Percentiles rank a stretch among this genome's conserved stretches.
Evolutionary conservation across 2,329 filamentous ascomycete species (phyloP).

Genomic region (Rosellinia necatrix): DNA sequence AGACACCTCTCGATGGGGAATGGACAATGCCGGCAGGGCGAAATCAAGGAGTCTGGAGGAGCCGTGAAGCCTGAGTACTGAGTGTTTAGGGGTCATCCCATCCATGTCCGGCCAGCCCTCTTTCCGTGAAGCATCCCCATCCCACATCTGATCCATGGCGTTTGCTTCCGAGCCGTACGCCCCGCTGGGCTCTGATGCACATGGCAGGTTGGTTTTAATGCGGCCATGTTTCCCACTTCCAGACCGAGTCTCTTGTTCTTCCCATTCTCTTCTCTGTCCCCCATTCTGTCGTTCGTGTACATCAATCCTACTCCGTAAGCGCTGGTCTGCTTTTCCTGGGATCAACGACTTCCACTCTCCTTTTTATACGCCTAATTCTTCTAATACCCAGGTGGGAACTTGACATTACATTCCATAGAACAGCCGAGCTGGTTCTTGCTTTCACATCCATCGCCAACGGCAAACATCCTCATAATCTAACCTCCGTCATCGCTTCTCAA

Average conservation of each 20-base stretch:
- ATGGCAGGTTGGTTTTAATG: constrained; percentile 35
- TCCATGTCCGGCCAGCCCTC: constrained; percentile 37
- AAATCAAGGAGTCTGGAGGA: constrained; percentile 32
- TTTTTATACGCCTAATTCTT: constrained; percentile 40
- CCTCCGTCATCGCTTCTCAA: constrained; percentile 30
- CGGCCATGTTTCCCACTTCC: constrained; percentile 36
- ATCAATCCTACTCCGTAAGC: constrained; percentile 46
- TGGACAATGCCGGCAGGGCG: constrained; percentile 13
- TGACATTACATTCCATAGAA: constrained; percentile 35
- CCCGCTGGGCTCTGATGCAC: constrained; percentile 15
- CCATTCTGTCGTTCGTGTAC: constrained; percentile 39
- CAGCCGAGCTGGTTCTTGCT: constrained; percentile 48
- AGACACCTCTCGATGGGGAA: constrained; percentile 20
- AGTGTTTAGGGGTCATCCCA: constrained; percentile 32
- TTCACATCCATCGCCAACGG: constrained; percentile 15
- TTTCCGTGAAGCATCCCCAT: constrained; percentile 38
- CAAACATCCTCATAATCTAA: constrained; percentile 28
- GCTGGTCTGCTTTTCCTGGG: constrained; percentile 55
- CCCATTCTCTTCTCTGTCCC: constrained; percentile 34
- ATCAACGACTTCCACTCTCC: constrained; percentile 44
- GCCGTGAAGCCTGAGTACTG: constrained; percentile 21
- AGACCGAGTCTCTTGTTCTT: constrained; percentile 29
- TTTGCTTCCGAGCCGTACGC: constrained; percentile 13
- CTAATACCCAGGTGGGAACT: constrained; percentile 42
- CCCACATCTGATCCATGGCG: constrained; percentile 7